Conservation (phyloP, 2,329 filamentous ascomycete genomes). For the Dothideomycetidae sp. region DNA sequence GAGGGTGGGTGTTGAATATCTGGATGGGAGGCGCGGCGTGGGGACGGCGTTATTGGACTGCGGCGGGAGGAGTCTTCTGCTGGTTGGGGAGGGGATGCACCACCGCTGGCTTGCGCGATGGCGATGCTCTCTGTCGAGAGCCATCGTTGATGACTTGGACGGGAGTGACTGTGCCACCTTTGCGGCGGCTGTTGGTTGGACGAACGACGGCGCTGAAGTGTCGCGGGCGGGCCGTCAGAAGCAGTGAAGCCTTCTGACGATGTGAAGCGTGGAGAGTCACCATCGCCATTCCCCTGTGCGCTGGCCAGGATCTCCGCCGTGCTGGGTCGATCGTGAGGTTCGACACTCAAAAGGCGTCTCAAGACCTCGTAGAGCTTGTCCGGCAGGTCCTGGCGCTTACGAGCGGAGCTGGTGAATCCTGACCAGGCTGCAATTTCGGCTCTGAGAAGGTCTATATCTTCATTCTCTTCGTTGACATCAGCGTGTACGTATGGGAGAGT, state of each 20-base stretch:
- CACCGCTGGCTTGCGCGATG: constrained; percentile 11
- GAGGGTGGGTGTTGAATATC: neutral
- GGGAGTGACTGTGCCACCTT: constrained; percentile 2
- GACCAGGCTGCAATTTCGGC: constrained; percentile 75
- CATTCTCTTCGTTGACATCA: constrained; percentile 53
- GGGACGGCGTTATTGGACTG: neutral
- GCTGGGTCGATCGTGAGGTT: constrained; percentile 63
- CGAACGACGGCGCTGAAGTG: constrained; percentile 7
- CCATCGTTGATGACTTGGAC: constrained; percentile 13
- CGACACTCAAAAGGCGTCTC: constrained; percentile 62
- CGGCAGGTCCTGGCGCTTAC: constrained; percentile 67
- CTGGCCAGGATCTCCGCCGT: constrained; percentile 72
- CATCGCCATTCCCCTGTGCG: constrained; percentile 51
- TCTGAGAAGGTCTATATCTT: constrained; percentile 70
- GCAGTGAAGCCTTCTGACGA: constrained; percentile 27
- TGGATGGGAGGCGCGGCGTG: no score
- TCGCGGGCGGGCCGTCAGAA: constrained; percentile 25
- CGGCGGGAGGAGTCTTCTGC: no score
- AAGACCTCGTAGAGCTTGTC: constrained; percentile 74
- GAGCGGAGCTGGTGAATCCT: constrained; percentile 54
- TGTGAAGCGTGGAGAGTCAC: constrained; percentile 29
- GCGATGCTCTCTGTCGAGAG: constrained; percentile 14
- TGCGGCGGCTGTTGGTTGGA: no score
- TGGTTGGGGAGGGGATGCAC: neutral
- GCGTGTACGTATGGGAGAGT: constrained; percentile 45